Evolutionary conservation across 345 rosid species (phyloP), one percentile per base, ranked within the genome.

Genomic region (Linum usitatissimum): DNA sequence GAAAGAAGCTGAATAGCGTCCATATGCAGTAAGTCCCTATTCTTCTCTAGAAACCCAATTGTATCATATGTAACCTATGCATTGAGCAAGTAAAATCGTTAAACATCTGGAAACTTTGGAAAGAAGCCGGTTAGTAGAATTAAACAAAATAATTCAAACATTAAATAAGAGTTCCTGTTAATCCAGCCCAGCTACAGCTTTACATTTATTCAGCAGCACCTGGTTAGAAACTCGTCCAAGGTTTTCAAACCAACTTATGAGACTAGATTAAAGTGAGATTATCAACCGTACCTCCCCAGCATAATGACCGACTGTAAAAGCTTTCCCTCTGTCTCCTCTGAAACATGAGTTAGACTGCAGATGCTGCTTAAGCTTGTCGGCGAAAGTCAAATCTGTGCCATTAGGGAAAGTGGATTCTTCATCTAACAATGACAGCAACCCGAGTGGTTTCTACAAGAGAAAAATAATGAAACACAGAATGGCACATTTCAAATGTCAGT

Each of bases 1-100:
- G 96, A 90, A 77, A 93, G 75, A 68, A 93, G 96, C 49, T 86
- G 84, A 76, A 93, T 93, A 48, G 97, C 82, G 78, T 93, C 97
- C 85, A 83, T 67, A 71, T 86, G 99, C 66, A 93, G 68, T 53
- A 87, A 78, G 87, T 93, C 99, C 78, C 95, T 87, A 71, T 93
- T 93, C 79, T 93, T 93, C 80, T 93, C 99, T 63, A 93, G 77
- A 80, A 93, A 93, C 63, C 96, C 96, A 59, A 87, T 80, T 28
- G 99, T 87, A 71, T 93, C 96, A 75, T 93, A 93, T 15, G 79
- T 84, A 70, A 93, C 99, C 99, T 93, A 78, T 64, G 51, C 62
- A 28, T 51, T 67, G 64, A 75, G 51, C 68, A 15, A 54, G 72
- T 66, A 28, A 21, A 71, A 64, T 53, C 51, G 77, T 64, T 71